Base-by-base conservation (phyloP, 2,329 filamentous ascomycete genomes). In the Nemania bipapillata region DNA sequence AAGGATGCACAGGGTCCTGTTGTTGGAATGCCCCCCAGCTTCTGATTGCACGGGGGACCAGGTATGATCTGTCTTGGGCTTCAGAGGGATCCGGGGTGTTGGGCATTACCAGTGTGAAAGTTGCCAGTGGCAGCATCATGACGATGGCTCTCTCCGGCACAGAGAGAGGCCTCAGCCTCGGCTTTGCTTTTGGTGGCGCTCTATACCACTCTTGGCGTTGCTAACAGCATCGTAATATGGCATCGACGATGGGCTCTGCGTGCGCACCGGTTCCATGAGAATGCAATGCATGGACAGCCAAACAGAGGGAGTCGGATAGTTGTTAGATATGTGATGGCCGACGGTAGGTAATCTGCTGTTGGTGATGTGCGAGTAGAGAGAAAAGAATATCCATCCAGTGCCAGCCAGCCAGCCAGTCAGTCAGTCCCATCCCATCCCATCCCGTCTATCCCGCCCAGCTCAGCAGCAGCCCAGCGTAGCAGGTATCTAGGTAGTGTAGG, bases 151-250 rank as follows among this genome's bases (percentile, higher is more conserved):
- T 49, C 20, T 42, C 37, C 56, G 40, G 60, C 47, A 54, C 65
- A 55, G 65, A 59, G 53, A 55, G 65, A 59, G 53, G n/a, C 61
- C 61, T 70, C 68, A 70, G 68, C 68, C 68, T 70, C 62, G 65
- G 65, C 54, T 52, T 65, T 70, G 57, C 65, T 66, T 69, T 71
- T 69, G 54, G 56, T 56, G 63, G 66, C 61, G 63, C 55, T 69
- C 66, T 32, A 64, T 66, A 50, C 69, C 59, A 2, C 54, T 69
- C 66, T 64, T 24, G 63, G 60, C 60, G 40, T 45, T 37, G 68
- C 66, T 66, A 63, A 64, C 47, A 66, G 52, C 22, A 32, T 9
- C 4, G 30, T 32, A 32, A 32, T 32, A 32, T 32, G 42, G 54
- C 59, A 63, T 32, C 56, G 9, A 49, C 35, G 40, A n/a, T 6